Evolutionary conservation across 805 yeast species (phyloP).

Genomic region (Cyberlindnera misumaiensis): DNA sequence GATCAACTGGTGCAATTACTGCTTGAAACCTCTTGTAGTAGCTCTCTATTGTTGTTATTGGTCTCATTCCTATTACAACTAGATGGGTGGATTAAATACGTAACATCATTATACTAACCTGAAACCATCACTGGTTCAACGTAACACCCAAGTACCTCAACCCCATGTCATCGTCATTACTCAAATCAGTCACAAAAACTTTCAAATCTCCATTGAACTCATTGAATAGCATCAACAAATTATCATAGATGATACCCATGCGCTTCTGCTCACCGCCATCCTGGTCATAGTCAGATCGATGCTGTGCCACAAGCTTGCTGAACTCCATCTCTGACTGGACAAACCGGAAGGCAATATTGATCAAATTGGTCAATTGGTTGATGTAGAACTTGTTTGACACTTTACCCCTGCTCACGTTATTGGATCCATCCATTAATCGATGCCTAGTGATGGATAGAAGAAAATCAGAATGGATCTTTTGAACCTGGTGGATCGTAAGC

Average conservation of each 20-base stretch:
- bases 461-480: slow-evolving; percentile 27
- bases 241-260: slow-evolving; percentile 27
- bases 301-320: slow-evolving; percentile 26
- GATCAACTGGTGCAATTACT: too few species aligned
- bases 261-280: slow-evolving; percentile 21
- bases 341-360: slow-evolving; percentile 34
- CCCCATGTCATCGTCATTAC: slow-evolving; percentile 42
- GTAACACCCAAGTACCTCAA: slow-evolving; percentile 40
- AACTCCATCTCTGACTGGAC: slow-evolving; percentile 31
- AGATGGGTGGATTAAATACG: too few species aligned
- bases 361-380: slow-evolving; percentile 32
- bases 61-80: too few species aligned
- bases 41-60: too few species aligned
- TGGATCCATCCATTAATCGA: slow-evolving; percentile 27
- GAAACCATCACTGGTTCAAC: slow-evolving; percentile 20
- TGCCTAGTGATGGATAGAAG: slow-evolving; percentile 31
- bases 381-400: slow-evolving; percentile 35
- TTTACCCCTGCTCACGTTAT: slow-evolving; percentile 25
- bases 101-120: too few species aligned
- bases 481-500: slow-evolving; percentile 44
- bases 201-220: slow-evolving; percentile 37
- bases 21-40: too few species aligned
- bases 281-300: slow-evolving; percentile 17
- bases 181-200: slow-evolving; percentile 43
- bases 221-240: slow-evolving; percentile 35